These are phyloP conservation scores for Sporothrix brunneoviolacea DNA, from an alignment of 2,329 filamentous ascomycete species.

Conservation along the genomic window DNA sequence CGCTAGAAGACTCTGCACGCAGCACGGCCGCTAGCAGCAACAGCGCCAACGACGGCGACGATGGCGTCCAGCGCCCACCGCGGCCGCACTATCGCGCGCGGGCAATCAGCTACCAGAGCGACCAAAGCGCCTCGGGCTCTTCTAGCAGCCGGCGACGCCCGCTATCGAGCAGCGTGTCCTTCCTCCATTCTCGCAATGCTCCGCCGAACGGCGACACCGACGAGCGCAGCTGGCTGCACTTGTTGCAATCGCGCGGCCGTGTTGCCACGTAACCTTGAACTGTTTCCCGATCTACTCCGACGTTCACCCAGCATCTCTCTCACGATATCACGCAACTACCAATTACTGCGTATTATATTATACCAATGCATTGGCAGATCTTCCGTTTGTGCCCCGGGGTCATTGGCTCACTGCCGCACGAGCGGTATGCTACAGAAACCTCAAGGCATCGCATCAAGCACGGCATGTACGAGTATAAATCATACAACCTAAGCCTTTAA, in stretches of 20 bases:
- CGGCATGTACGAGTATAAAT: no score
- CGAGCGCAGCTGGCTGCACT: slow-evolving; percentile 28
- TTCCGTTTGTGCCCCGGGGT: no score
- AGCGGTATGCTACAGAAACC: no score
- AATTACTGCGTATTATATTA: no score
- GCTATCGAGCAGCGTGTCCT: slow-evolving; percentile 20
- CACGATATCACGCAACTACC: no score
- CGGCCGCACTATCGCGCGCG: background rate
- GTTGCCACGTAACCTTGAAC: slow-evolving; percentile 21
- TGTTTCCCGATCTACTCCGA: no score
- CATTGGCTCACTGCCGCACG: no score
- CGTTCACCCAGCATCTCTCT: no score
- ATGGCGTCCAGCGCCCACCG: slow-evolving; percentile 1
- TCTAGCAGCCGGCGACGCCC: slow-evolving; percentile 16
- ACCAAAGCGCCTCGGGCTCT: background rate
- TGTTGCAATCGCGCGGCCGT: slow-evolving; percentile 32
- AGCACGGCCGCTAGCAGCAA: background rate
- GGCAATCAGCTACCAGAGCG: background rate
- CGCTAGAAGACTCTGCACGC: background rate
- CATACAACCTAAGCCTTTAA: no score
- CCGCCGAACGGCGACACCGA: slow-evolving; percentile 24
- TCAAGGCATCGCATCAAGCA: no score
- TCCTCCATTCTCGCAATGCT: slow-evolving; percentile 17
- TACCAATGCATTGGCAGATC: no score
- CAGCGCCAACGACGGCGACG: background rate